Evolutionary conservation across 805 yeast species (phyloP).

Genomic region (Schwanniomyces pseudopolymorphus): DNA sequence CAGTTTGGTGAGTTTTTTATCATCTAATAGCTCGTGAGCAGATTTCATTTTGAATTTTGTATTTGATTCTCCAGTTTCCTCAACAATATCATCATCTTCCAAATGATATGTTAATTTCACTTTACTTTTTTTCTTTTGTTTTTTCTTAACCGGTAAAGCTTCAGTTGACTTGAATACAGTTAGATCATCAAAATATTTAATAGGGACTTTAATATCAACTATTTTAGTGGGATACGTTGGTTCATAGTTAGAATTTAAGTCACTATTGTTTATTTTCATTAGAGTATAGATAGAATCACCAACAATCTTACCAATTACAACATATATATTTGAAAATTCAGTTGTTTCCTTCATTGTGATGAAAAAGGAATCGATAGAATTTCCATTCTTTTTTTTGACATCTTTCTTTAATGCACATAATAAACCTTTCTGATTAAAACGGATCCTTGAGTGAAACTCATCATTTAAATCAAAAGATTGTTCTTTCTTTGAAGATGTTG

Average conservation of each 20-base stretch:
- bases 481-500: slow-evolving; percentile 5
- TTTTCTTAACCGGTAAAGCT: slow-evolving; percentile 12
- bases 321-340: slow-evolving; percentile 37
- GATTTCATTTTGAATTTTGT: slow-evolving; percentile 36
- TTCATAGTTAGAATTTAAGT: slow-evolving; percentile 33
- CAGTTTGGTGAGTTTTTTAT: slow-evolving; percentile 13
- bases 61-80: neutral
- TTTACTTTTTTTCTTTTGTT: slow-evolving; percentile 21
- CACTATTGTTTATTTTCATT: slow-evolving; percentile 48
- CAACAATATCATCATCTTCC: slow-evolving; percentile 22
- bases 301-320: slow-evolving; percentile 58
- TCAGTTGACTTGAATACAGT: neutral
- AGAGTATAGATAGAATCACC: slow-evolving; percentile 58
- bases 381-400: slow-evolving; percentile 15
- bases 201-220: slow-evolving; percentile 37
- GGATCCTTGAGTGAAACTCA: slow-evolving; percentile 54
- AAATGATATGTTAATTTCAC: slow-evolving; percentile 38
- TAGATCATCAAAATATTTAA: slow-evolving; percentile 51
- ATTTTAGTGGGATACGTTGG: slow-evolving; percentile 57
- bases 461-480: slow-evolving; percentile 11
- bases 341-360: slow-evolving; percentile 50
- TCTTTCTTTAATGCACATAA: slow-evolving; percentile 48
- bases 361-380: slow-evolving; percentile 34
- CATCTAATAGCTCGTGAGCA: slow-evolving; percentile 38
- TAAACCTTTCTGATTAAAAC: slow-evolving; percentile 52